Evolutionary conservation across 352 stramenopile species (phyloP).

Genomic region (Phytophthora palmivora): DNA sequence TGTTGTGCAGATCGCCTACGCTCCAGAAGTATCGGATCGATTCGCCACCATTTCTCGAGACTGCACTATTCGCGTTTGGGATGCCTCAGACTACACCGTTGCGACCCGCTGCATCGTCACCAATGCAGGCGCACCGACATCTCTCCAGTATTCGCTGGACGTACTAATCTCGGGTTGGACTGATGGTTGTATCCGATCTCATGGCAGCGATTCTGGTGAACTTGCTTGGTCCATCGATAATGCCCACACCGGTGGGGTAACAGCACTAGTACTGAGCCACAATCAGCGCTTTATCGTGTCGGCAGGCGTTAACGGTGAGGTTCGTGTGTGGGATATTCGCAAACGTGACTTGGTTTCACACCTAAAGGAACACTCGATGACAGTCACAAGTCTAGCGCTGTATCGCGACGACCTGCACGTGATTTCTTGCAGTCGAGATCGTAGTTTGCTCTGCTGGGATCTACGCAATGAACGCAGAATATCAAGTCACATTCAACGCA

Average conservation of each 20-base stretch:
- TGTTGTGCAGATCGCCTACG: slow-evolving; percentile 86
- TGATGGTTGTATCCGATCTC: slow-evolving; percentile 89
- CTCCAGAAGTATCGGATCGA: slow-evolving; percentile 75
- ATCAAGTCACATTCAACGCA: slow-evolving; percentile 91
- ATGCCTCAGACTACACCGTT: slow-evolving; percentile 88
- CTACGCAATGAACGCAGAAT: slow-evolving; percentile 87
- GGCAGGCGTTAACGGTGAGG: slow-evolving; percentile 83
- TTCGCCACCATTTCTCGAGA: slow-evolving; percentile 92
- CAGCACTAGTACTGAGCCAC: slow-evolving; percentile 88
- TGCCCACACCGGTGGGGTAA: slow-evolving; percentile 90
- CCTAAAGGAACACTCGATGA: slow-evolving; percentile 93
- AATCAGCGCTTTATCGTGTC: slow-evolving; percentile 91
- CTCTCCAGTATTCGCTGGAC: slow-evolving; percentile 87
- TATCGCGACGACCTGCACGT: slow-evolving; percentile 92
- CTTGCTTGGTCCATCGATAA: slow-evolving; percentile 91
- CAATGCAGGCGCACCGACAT: slow-evolving; percentile 71
- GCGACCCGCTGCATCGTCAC: slow-evolving; percentile 58
- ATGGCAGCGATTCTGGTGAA: slow-evolving; percentile 86
- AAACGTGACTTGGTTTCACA: slow-evolving; percentile 91
- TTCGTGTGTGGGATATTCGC: slow-evolving; percentile 94
- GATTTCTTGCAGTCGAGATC: slow-evolving; percentile 89
- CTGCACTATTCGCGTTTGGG: slow-evolving; percentile 91
- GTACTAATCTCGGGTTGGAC: slow-evolving; percentile 91
- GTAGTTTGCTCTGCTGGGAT: slow-evolving; percentile 94
- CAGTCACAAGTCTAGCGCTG: slow-evolving; percentile 85